A percentile compares a stretch with the other conserved stretches of the same genome.
Conservation (phyloP, 2,329 filamentous ascomycete species). For the Fusarium equiseti region DNA sequence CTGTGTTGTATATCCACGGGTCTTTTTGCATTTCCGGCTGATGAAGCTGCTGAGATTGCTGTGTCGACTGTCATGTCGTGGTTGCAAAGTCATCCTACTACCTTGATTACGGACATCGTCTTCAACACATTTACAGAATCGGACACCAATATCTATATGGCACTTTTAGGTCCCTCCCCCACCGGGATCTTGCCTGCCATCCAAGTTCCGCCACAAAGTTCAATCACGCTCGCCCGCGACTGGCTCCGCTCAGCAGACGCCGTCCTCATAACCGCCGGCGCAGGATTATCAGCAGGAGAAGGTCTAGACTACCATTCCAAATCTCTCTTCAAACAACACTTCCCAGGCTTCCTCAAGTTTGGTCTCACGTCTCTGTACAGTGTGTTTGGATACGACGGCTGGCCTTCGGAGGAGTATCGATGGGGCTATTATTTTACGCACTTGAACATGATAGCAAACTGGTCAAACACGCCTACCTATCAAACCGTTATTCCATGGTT, state of each 20-base stretch:
- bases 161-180: neutral
- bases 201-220: rapidly evolving
- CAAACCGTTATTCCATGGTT: conserved; percentile 21
- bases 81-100: conserved; percentile 18
- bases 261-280: conserved; percentile 38
- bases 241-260: conserved; percentile 41
- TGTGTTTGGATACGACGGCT: conserved; percentile 32
- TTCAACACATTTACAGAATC: conserved; percentile 41
- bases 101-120: conserved; percentile 35
- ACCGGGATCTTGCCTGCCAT: rapidly evolving
- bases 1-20: conserved; percentile 43
- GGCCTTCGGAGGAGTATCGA: conserved; percentile 41
- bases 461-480: conserved; percentile 36
- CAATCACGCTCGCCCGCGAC: conserved; percentile 1
- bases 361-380: conserved; percentile 38
- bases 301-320: conserved; percentile 42
- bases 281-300: conserved; percentile 40
- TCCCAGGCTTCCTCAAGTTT: conserved; percentile 27
- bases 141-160: conserved; percentile 27
- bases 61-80: conserved; percentile 13
- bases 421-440: conserved; percentile 46
- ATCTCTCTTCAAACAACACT: conserved; percentile 27
- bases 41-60: conserved; percentile 35
- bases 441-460: conserved; percentile 38
- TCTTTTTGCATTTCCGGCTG: conserved; percentile 37